Percentiles rank a stretch among this genome's conserved stretches.
Evolutionary conservation across 2,329 filamentous ascomycete genomes (phyloP).

Genomic region (Chrysoporthe deuterocubensis): DNA sequence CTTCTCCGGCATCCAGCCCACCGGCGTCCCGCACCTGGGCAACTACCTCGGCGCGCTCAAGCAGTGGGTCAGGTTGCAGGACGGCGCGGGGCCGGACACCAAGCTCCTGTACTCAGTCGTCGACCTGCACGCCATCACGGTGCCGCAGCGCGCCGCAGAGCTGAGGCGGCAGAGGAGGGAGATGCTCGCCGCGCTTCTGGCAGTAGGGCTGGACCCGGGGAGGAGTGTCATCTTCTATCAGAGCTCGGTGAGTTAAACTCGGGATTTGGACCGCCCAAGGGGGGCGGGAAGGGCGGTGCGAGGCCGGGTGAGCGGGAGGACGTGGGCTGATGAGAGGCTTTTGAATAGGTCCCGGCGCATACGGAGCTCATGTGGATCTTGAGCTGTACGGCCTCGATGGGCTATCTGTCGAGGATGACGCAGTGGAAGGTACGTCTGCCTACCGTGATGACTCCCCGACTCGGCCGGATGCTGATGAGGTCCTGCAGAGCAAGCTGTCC

Average conservation of each 20-base stretch:
- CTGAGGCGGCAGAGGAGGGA: slow-evolving; percentile 71
- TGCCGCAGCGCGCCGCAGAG: slow-evolving; percentile 65
- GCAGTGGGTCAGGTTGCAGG: slow-evolving; percentile 83
- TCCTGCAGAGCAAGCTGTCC: slow-evolving; percentile 71
- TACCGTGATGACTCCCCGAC: background rate
- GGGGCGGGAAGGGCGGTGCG: background rate
- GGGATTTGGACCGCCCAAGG: too few species aligned
- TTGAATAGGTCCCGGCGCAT: slow-evolving; percentile 70
- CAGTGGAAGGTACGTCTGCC: slow-evolving; percentile 81
- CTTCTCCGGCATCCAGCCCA: slow-evolving; percentile 97
- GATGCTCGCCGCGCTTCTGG: slow-evolving; percentile 78
- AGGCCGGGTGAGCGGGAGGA: background rate
- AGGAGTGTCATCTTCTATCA: slow-evolving; percentile 82
- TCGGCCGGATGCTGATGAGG: background rate
- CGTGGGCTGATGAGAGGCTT: background rate
- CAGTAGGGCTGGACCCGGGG: slow-evolving; percentile 81
- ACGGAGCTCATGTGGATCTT: slow-evolving; percentile 96
- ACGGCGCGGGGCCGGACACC: slow-evolving; percentile 58
- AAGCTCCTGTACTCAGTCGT: slow-evolving; percentile 85
- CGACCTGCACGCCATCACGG: slow-evolving; percentile 91
- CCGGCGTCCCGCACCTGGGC: slow-evolving; percentile 88
- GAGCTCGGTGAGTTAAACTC: slow-evolving; percentile 61
- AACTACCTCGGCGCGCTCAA: slow-evolving; percentile 92
- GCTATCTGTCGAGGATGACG: slow-evolving; percentile 97
- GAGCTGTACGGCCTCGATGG: slow-evolving; percentile 87